Percentiles rank a stretch among this genome's conserved stretches.
Conservation (phyloP, 2,329 filamentous ascomycete genomes). For the Dryadomyces sulphureus region DNA sequence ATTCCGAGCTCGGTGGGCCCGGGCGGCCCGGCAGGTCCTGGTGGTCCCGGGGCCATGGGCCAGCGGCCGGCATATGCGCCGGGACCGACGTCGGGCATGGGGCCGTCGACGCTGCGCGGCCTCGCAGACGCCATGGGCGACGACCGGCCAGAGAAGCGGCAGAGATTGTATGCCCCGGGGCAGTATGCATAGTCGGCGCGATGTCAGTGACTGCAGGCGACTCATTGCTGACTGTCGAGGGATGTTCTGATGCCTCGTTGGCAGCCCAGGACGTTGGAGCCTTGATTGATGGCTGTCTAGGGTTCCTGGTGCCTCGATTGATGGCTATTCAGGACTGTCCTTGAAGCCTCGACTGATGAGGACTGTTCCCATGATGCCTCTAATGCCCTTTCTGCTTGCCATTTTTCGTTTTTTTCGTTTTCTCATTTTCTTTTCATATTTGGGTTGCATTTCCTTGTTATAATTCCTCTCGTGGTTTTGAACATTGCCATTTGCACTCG, state of each 20-base stretch:
- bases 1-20: conserved; percentile 27
- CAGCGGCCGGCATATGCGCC: conserved; percentile 9
- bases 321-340: too few species aligned
- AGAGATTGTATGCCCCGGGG: conserved; percentile 29
- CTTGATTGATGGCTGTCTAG: too few species aligned
- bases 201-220: too few species aligned
- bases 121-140: conserved; percentile 21
- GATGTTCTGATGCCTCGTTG: neutral
- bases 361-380: neutral
- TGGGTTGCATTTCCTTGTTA: neutral
- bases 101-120: conserved; percentile 16
- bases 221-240: neutral
- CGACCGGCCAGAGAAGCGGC: conserved; percentile 36
- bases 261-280: too few species aligned
- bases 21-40: conserved; percentile 11
- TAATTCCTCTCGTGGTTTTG: neutral
- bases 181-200: conserved; percentile 9
- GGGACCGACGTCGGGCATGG: conserved; percentile 15
- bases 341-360: too few species aligned
- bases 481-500: conserved; percentile 2
- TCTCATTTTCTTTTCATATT: neutral
- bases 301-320: too few species aligned
- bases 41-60: conserved; percentile 13
- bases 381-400: neutral
- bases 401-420: neutral